These are phyloP conservation scores for Berkeleyomyces rouxiae DNA, from an alignment of 2,329 filamentous ascomycete species.

Conservation along the genomic window DNA sequence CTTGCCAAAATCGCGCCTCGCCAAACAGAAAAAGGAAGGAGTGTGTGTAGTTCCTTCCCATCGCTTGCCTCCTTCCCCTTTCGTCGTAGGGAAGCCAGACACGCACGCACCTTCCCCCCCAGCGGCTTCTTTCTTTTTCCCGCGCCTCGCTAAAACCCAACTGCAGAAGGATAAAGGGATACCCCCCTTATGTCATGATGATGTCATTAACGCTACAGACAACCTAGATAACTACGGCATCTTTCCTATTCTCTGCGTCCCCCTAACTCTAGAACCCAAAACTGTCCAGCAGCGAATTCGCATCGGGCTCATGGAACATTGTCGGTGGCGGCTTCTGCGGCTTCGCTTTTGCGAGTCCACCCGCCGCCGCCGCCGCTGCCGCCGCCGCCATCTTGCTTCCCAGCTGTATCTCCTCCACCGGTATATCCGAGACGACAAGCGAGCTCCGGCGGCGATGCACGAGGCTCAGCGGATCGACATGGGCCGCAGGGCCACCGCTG, in stretches of 20 bases:
- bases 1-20: no score
- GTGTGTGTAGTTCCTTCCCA: neutral
- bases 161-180: neutral
- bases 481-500: constrained; percentile 23
- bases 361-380: neutral
- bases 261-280: constrained; percentile 59
- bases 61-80: no score
- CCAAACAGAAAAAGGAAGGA: neutral
- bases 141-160: neutral
- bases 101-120: neutral
- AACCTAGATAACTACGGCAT: neutral
- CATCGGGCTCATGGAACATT: constrained; percentile 83
- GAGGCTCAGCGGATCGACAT: constrained; percentile 47
- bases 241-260: neutral
- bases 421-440: constrained; percentile 62
- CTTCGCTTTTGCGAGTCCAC: constrained; percentile 21
- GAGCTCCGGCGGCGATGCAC: constrained; percentile 52
- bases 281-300: constrained; percentile 71
- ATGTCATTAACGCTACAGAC: neutral
- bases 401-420: constrained; percentile 25
- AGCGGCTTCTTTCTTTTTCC: neutral
- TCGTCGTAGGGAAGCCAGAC: neutral
- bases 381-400: neutral
- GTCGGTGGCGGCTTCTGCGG: constrained; percentile 46
- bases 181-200: neutral